Conservation (phyloP, 1,284 basidiomycete genomes). For the Ceratobasidium sp. region DNA sequence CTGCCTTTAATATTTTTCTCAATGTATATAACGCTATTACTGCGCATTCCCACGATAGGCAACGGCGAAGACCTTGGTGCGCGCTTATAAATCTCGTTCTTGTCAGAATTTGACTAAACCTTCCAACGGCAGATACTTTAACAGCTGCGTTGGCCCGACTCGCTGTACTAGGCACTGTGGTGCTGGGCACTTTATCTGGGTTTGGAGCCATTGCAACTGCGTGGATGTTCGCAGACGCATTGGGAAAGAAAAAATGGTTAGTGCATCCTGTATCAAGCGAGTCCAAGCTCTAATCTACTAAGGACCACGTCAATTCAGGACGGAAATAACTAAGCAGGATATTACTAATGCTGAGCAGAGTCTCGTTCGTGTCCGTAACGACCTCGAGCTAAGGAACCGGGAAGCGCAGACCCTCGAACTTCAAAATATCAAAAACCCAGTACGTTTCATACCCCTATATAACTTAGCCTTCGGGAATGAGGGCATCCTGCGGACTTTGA, state of each 20-base stretch:
- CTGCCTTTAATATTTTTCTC: conserved; percentile 32
- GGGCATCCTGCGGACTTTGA: conserved; percentile 9
- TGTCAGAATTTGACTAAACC: neutral
- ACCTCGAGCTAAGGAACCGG: conserved; percentile 53
- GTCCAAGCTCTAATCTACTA: neutral
- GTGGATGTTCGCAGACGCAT: conserved; percentile 38
- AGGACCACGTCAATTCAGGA: conserved; percentile 44
- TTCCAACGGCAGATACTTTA: conserved; percentile 51
- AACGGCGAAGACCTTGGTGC: conserved; percentile 1
- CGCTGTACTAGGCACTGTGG: conserved; percentile 74
- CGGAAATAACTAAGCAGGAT: conserved; percentile 57
- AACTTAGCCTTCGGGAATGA: neutral
- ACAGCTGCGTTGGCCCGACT: conserved; percentile 63
- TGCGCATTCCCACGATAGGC: conserved; percentile 24
- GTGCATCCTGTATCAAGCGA: conserved; percentile 38
- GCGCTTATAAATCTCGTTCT: neutral
- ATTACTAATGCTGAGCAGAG: conserved; percentile 59
- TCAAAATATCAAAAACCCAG: conserved; percentile 23
- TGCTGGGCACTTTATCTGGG: conserved; percentile 74
- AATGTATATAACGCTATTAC: conserved; percentile 11
- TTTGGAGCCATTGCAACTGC: conserved; percentile 67
- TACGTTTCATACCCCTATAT: neutral
- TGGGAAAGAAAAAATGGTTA: conserved; percentile 59
- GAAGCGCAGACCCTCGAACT: conserved; percentile 48
- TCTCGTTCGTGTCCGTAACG: conserved; percentile 59